A percentile compares a stretch with the other conserved stretches of the same genome.
phyloP scores from a whole-genome alignment of 768 basidiomycete species.

The Amylocystis lapponica region DNA sequence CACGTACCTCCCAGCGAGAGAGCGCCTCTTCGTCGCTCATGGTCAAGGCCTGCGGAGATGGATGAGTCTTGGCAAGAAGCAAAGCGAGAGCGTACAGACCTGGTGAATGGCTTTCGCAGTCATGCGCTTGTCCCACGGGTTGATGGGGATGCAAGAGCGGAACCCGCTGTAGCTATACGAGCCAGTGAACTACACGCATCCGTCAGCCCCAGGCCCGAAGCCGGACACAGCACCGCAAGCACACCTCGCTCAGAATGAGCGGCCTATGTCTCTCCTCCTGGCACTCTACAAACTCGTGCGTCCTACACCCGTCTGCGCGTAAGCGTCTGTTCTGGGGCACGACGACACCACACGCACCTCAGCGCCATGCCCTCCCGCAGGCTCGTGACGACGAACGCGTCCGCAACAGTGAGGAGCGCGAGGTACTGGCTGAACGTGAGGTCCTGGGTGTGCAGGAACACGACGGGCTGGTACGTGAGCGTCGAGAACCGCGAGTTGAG shows the following conservation, averaged over 20 bases:
- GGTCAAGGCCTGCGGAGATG: constrained; percentile 48
- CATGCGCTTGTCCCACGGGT: constrained; percentile 81
- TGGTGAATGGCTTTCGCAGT: constrained; percentile 76
- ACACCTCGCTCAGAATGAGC: constrained; percentile 73
- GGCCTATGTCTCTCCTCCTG: constrained; percentile 66
- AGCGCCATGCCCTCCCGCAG: constrained; percentile 87
- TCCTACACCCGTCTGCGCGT: constrained; percentile 25
- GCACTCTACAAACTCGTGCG: constrained; percentile 83
- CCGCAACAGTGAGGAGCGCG: constrained; percentile 73
- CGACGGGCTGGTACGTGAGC: constrained; percentile 81
- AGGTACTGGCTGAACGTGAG: constrained; percentile 84
- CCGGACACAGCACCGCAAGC: constrained; percentile 17
- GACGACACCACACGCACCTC: constrained; percentile 32
- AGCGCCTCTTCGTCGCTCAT: constrained; percentile 71
- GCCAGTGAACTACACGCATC: constrained; percentile 79
- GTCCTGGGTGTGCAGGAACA: constrained; percentile 81
- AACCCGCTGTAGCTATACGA: constrained; percentile 85
- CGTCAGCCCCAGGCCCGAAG: too few relatives aligned
- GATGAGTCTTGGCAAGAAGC: neutral
- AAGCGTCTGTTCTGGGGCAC: neutral
- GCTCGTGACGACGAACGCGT: constrained; percentile 81
- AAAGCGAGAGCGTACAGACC: constrained; percentile 7
- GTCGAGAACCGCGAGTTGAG: constrained; percentile 82
- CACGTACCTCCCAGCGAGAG: constrained; percentile 68
- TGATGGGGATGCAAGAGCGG: constrained; percentile 79